Evolutionary conservation across 2,329 filamentous ascomycete species (phyloP).

Genomic region (Cladophialophora carrionii): DNA sequence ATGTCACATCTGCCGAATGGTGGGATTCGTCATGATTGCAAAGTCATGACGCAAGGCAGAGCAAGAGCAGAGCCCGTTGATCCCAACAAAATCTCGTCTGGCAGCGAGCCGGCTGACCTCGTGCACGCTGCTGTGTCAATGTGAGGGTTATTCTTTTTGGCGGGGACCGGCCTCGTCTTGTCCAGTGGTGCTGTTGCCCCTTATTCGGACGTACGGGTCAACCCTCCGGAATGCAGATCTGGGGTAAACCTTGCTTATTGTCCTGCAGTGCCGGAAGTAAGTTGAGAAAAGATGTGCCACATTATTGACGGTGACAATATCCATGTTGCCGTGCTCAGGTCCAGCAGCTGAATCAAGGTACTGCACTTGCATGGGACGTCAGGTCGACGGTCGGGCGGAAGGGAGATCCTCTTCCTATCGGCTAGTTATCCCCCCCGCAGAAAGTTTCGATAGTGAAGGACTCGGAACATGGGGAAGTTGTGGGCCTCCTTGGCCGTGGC

Average conservation of each 20-base stretch:
- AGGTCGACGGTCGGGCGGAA: background rate
- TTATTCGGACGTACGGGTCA: background rate
- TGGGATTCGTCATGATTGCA: background rate
- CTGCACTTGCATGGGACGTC: background rate
- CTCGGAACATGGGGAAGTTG: background rate
- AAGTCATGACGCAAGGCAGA: background rate
- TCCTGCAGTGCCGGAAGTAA: background rate
- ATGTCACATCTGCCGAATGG: background rate
- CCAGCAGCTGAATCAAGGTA: background rate
- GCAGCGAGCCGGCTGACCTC: too few species aligned
- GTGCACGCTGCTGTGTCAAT: background rate
- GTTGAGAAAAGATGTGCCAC: background rate
- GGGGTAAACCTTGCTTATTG: background rate
- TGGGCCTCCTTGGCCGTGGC: too few species aligned
- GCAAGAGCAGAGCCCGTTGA: background rate
- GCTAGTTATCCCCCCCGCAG: background rate
- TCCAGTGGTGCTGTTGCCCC: background rate
- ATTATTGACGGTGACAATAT: background rate
- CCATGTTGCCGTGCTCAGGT: background rate
- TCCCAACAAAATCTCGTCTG: slow-evolving; percentile 1
- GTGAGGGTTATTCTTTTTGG: background rate
- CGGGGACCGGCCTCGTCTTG: background rate
- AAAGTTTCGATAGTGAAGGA: background rate
- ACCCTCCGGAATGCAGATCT: background rate
- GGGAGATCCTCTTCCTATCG: background rate